Base-by-base conservation (phyloP, 2,329 filamentous ascomycete species). In the Curvularia hawaiiensis region DNA sequence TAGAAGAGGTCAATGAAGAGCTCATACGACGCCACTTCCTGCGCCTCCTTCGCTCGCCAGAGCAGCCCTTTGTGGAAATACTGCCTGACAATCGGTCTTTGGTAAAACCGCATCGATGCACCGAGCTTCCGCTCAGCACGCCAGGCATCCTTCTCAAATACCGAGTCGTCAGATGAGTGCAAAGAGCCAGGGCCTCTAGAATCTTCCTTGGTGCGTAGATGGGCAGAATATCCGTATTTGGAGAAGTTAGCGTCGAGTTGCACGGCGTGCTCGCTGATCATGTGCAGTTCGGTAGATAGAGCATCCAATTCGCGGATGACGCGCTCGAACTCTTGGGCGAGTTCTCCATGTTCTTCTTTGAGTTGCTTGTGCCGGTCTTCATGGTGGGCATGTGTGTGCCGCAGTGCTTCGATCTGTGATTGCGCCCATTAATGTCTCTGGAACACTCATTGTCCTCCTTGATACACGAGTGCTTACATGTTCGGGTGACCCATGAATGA, bases 61-160 rank as follows among this genome's bases (percentile, higher is more conserved):
- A 89, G 73, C 12, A 89, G 78, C 0, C 85, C 86, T 57, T 85
- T 84, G 68, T 89, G 85, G 65, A 88, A 88, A 74, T 88, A 88
- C 75, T 89, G 87, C 56, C 85, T 80, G 3, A 89, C 79, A 7
- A 84, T 81, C 0, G 87, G 86, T 60, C 79, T 81, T 68, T 84
- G 84, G 69, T 85, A 86, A 56, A 88, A 74, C 67, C 82, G 83
- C 66, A 87, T 80, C 1, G 81, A 78, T 47, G 67, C 73, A 54
- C 75, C 82, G 56, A 77, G 75, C 58, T 71, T 73, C 50, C 69
- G 66, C 22, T 72, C 69, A 22, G 67, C 66, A 45, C 69, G 71
- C 78, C 78, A 76, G 64, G 75, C 51, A 18, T 71, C 62, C 69
- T 63, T 73, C 73, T 64, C 73, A 68, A 66, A 77, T 52, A 60